A percentile compares a stretch with the other conserved stretches of the same genome.
phyloP scores from a whole-genome alignment of 495 filamentous ascomycete species.

The Penicillium bovifimosum region DNA sequence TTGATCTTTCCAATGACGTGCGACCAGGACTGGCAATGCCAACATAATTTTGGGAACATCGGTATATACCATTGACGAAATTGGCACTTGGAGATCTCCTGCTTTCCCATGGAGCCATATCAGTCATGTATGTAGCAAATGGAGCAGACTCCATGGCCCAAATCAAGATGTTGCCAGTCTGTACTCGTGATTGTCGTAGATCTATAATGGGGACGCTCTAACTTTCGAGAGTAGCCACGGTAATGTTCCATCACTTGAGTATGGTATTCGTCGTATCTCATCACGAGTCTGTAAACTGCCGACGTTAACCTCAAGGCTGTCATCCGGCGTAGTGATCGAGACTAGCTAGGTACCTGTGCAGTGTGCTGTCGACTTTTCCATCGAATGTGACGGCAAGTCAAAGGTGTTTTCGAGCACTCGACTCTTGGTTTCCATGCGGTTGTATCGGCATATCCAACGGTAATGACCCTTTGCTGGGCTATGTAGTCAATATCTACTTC shows the following conservation, averaged over 20 bases:
- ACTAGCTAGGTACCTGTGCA: not conserved
- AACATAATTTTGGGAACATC: conserved; percentile 1
- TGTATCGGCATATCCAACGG: too few species aligned
- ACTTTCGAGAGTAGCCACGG: not conserved
- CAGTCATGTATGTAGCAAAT: conserved; percentile 7
- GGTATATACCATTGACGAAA: conserved; percentile 9
- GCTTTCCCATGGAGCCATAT: not conserved
- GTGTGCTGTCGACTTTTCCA: not conserved
- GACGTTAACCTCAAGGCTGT: not conserved
- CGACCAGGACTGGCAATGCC: conserved; percentile 5
- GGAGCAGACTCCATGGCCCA: conserved; percentile 5
- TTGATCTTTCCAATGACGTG: conserved; percentile 10
- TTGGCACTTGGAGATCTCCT: not conserved
- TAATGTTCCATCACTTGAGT: not conserved
- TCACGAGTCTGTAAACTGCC: too few species aligned
- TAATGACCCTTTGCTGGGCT: too few species aligned
- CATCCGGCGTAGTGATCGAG: not conserved
- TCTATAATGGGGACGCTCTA: too few species aligned
- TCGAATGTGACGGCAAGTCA: too few species aligned
- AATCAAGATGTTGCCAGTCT: conserved; percentile 10
- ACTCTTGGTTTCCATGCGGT: too few species aligned
- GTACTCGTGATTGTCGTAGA: not conserved
- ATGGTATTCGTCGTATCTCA: not conserved
- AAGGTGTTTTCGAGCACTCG: too few species aligned
- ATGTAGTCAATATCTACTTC: too few species aligned